Percentiles rank a stretch among this genome's conserved stretches.
These are phyloP conservation scores for Penicillium waksmanii DNA, from an alignment of 495 filamentous ascomycete genomes.

Conservation along the genomic window DNA sequence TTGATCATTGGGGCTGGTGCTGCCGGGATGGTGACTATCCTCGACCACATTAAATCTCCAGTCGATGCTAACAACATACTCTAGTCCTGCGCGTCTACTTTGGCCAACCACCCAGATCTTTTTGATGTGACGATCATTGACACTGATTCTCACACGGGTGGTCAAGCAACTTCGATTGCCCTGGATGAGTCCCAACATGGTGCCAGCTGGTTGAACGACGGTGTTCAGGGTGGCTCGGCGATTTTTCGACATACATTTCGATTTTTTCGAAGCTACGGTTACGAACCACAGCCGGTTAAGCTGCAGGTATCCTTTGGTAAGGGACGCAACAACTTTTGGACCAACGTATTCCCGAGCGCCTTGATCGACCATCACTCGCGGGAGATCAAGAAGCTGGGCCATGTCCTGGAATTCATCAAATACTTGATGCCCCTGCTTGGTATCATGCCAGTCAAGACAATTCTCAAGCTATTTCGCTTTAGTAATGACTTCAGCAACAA, in stretches of 20 bases:
- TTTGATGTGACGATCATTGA: slow-evolving; percentile 80
- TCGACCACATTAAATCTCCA: background rate
- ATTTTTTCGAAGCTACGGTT: slow-evolving; percentile 72
- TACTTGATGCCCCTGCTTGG: slow-evolving; percentile 73
- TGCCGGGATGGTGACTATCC: slow-evolving; percentile 59
- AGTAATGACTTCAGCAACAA: slow-evolving; percentile 73
- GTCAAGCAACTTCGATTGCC: slow-evolving; percentile 78
- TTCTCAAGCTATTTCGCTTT: slow-evolving; percentile 73
- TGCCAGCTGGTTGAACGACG: slow-evolving; percentile 80
- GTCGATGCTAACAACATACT: slow-evolving; percentile 14
- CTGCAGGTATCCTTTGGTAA: slow-evolving; percentile 85
- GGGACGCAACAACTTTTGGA: slow-evolving; percentile 73
- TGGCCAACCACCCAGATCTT: slow-evolving; percentile 72
- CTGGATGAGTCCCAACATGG: slow-evolving; percentile 69
- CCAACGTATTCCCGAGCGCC: slow-evolving; percentile 75
- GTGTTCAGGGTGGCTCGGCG: slow-evolving; percentile 78
- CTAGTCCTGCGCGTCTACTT: slow-evolving; percentile 73
- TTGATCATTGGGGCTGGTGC: slow-evolving; percentile 67
- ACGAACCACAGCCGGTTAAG: slow-evolving; percentile 69
- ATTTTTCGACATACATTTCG: slow-evolving; percentile 84
- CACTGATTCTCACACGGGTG: slow-evolving; percentile 67
- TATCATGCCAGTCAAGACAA: slow-evolving; percentile 69
- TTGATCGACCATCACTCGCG: slow-evolving; percentile 62
- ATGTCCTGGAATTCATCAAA: slow-evolving; percentile 68
- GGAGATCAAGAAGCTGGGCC: slow-evolving; percentile 69